These are phyloP conservation scores for Epichloe scottii DNA, from an alignment of 2,329 filamentous ascomycete genomes.

Conservation along the genomic window DNA sequence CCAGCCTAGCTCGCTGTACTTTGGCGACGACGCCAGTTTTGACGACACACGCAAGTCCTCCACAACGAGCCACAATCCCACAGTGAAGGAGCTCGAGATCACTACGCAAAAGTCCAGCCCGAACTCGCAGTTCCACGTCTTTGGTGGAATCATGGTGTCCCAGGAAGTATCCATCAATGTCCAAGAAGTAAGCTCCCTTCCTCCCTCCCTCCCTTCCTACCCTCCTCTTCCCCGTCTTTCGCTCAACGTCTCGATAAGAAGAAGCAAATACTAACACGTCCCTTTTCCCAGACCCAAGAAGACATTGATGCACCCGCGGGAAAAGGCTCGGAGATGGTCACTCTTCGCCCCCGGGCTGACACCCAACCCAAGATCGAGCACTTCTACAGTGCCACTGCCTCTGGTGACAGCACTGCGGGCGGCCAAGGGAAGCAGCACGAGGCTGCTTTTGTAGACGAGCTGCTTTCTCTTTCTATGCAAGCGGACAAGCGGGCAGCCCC, in stretches of 20 bases:
- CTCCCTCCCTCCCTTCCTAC: too few species aligned
- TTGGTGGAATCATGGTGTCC: conserved; percentile 49
- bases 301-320: background rate
- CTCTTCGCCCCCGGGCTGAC: background rate
- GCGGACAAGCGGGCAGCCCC: conserved; percentile 5
- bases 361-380: background rate
- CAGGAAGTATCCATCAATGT: conserved; percentile 47
- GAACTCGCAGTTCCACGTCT: conserved; percentile 14
- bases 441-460: conserved; percentile 11
- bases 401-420: conserved; percentile 4
- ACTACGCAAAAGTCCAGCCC: conserved; percentile 6
- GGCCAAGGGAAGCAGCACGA: conserved; percentile 3
- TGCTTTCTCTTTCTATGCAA: conserved; percentile 11
- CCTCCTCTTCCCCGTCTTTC: background rate
- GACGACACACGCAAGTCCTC: conserved; percentile 6
- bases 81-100: conserved; percentile 11
- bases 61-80: conserved; percentile 3
- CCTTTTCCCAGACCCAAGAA: background rate
- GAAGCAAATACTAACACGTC: background rate
- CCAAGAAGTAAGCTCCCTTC: conserved; percentile 10
- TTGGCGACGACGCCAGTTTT: conserved; percentile 7
- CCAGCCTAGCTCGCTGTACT: conserved; percentile 2
- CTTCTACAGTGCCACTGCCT: conserved; percentile 5
- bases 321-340: background rate
- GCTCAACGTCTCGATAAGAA: too few species aligned